Conservation (phyloP, 148 eudicot genomes). For the Nepenthes mirabilis region DNA sequence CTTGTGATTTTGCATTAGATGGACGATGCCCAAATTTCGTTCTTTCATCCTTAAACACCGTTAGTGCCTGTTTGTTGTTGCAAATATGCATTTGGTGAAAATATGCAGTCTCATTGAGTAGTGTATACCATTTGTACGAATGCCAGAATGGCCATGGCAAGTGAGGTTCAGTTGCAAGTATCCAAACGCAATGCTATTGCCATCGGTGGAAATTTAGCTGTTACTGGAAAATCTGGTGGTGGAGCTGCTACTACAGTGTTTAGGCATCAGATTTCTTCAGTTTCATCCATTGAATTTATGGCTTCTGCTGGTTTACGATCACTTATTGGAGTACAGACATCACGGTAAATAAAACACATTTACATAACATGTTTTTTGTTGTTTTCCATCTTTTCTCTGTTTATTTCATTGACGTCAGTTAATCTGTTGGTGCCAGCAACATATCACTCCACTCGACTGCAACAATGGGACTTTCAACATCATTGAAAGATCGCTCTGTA, state of each 20-base stretch:
- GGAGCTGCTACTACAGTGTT: slow-evolving; percentile 61
- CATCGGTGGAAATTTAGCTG: slow-evolving; percentile 82
- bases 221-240: slow-evolving; percentile 59
- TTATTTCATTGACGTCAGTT: slow-evolving; percentile 2
- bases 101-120: not conserved
- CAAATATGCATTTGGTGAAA: no score
- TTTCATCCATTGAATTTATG: slow-evolving; percentile 58
- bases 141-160: slow-evolving; percentile 85
- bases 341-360: slow-evolving; percentile 48
- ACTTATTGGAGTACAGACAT: slow-evolving; percentile 59
- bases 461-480: slow-evolving; percentile 62
- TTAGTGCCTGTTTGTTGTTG: not conserved
- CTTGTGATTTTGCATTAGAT: not conserved
- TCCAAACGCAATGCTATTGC: slow-evolving; percentile 58
- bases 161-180: slow-evolving; percentile 82
- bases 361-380: not conserved
- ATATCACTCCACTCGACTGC: slow-evolving; percentile 74
- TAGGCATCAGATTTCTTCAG: slow-evolving; percentile 70
- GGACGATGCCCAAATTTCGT: not conserved
- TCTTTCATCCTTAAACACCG: not conserved
- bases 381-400: slow-evolving; percentile 1
- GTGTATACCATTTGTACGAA: slow-evolving; percentile 5
- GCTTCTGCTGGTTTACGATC: slow-evolving; percentile 77
- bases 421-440: slow-evolving; percentile 34
- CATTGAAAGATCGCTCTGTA: slow-evolving; percentile 74